phyloP scores from a whole-genome alignment of 1,284 basidiomycete species.

The Austroboletus novae-zelandiae region DNA sequence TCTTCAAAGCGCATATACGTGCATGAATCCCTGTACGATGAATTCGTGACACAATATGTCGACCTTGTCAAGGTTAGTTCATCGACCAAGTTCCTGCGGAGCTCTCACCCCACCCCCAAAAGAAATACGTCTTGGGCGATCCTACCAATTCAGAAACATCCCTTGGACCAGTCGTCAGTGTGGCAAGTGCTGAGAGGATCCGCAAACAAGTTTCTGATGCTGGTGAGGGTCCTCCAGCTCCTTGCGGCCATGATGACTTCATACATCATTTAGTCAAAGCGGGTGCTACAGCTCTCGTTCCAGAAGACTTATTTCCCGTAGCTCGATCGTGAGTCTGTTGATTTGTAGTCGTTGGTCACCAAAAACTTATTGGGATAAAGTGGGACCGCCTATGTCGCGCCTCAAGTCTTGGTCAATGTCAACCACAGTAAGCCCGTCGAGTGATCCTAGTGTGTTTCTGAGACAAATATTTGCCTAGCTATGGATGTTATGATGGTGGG shows the following conservation, averaged over 20 bases:
- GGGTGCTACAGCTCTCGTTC: constrained; percentile 78
- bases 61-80: constrained; percentile 64
- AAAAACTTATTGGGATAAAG: constrained; percentile 34
- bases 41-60: constrained; percentile 77
- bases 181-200: constrained; percentile 81
- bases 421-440: constrained; percentile 64
- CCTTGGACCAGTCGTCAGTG: constrained; percentile 88
- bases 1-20: constrained; percentile 84
- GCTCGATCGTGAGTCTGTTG: constrained; percentile 58
- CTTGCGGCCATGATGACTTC: not conserved
- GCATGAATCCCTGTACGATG: constrained; percentile 78
- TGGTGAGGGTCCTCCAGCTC: constrained; percentile 37
- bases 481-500: constrained; percentile 91
- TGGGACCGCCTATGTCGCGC: constrained; percentile 83
- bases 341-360: not conserved
- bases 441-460: constrained; percentile 3
- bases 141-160: constrained; percentile 73
- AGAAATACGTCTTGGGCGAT: constrained; percentile 84
- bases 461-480: constrained; percentile 38
- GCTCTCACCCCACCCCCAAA: not conserved
- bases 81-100: not conserved
- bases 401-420: constrained; percentile 86
- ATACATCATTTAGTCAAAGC: constrained; percentile 50
- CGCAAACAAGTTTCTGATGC: constrained; percentile 86
- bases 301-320: constrained; percentile 64